Base-by-base conservation (phyloP, 345 rosid species). In the Syzygium aqueum region DNA sequence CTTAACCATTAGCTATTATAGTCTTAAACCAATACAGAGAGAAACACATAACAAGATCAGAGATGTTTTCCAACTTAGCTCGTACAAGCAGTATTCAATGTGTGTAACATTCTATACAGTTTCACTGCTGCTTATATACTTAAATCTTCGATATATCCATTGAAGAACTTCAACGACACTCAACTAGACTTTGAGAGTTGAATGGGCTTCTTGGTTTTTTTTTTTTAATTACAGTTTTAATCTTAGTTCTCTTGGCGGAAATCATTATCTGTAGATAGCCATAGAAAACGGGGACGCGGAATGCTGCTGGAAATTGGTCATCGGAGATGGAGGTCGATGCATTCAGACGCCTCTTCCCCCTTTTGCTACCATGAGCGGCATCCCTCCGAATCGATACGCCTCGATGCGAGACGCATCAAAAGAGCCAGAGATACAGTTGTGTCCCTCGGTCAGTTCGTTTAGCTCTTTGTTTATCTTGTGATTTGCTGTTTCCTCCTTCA, bases 321-420 rank as follows among this genome's bases (percentile, higher is more conserved):
- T 86, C 97, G 8, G 97, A 96, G 93, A 93, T 97, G 94, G 97
- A 97, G 33, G 95, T 93, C 85, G 96, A 94, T 91, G 99, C 99
- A 84, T 97, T 94, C 88, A 93, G 98, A 85, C 92, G 92, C 87
- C 96, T 97, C 63, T 97, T 95, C 84, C 99, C 99, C 85, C 94
- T 97, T 97, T 78, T 94, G 94, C 50, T 97, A 89, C 90, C 94
- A 91, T 13, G 98, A 97, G 90, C 94, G 95, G 73, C 97, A 95
- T 93, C 96, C 96, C 85, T 85, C 93, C 8, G 95, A 94, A 87
- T 94, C 98, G 51, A 93, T 96, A 52, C 97, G 99, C 10, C 98
- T 98, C 33, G 99, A 96, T 91, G 97, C 89, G 10, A 92, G 99
- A 87, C 93, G 93, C 14, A 98, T 96, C 50, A 92, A 92, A 23